Base-by-base conservation (phyloP, 805 yeast genomes). In the Metschnikowia corniflorae region DNA sequence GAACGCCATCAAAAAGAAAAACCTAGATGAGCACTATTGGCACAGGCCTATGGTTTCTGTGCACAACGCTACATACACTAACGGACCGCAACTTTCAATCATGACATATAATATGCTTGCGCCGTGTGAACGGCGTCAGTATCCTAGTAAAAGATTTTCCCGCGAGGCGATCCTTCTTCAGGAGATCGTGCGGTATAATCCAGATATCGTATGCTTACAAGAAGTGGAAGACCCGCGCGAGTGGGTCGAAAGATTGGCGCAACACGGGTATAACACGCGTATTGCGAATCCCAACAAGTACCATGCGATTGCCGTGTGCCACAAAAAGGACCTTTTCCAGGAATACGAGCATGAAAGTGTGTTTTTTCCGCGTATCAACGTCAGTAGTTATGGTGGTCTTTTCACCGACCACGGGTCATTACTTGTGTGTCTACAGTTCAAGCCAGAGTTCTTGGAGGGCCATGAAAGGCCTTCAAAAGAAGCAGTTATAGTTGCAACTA, bases 121-220 rank as follows among this genome's bases (percentile, higher is more conserved):
- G 7, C 35, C 35, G 9, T 14, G 31, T 5, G 32, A 31, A 16
- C 15, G 21, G 18, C 26, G 16, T n/a, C 18, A 19, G 9, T 36
- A 36, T 13, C 24, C 16, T 10, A 16, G 9, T 3, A 7, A 35
- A 10, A 22, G 21, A 3, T 27, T 15, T 21, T 7, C 40, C 4
- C 40, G 40, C 10, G 31, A 27, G 16, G 22, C 16, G 16, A 16
- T 36, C 7, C 35, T 36, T 24, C 13, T 36, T 23, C 10, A 7
- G 10, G 35, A 36, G 17, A 36, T 36, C 12, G 25, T 20, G 10
- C 35, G 40, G 8, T 36, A 36, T 10, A 36, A 31, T 16, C 40
- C 40, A 16, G 40, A 36, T 19, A 36, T 36, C 16, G 29, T 36
- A 9, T 36, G 40, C 21, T 35, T 36, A 15, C 40, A 36, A 18